Evolutionary conservation across 1,284 basidiomycete species (phyloP).

Genomic region (Volvariella surrecta): DNA sequence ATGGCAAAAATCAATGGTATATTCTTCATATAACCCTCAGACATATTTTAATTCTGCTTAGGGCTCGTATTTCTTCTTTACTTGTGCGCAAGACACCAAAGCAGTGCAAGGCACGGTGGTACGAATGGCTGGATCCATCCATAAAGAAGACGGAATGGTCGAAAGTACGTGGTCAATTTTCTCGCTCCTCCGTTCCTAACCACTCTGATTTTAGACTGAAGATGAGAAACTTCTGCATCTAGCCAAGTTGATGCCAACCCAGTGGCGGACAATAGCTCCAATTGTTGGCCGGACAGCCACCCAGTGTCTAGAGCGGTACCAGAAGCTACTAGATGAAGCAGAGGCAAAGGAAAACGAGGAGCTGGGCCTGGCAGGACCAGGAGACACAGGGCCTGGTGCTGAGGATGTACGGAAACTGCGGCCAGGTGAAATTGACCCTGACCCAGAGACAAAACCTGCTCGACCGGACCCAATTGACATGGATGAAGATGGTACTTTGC

Average conservation of each 20-base stretch:
- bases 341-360: constrained; percentile 94
- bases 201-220: constrained; percentile 54
- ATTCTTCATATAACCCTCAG: constrained; percentile 13
- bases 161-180: constrained; percentile 51
- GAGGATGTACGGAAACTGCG: constrained; percentile 87
- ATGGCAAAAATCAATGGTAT: constrained; percentile 93
- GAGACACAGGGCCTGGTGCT: constrained; percentile 77
- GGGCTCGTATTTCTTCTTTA: constrained; percentile 97
- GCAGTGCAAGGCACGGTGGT: constrained; percentile 99
- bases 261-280: constrained; percentile 99
- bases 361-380: constrained; percentile 80
- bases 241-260: constrained; percentile 98
- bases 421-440: constrained; percentile 97
- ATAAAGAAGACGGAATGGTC: constrained; percentile 99
- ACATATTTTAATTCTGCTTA: constrained; percentile 19
- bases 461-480: constrained; percentile 99
- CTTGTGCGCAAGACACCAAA: constrained; percentile 98
- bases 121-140: constrained; percentile 99
- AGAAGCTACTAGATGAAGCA: constrained; percentile 95
- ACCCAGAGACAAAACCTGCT: constrained; percentile 97
- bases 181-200: constrained; percentile 3
- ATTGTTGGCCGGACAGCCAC: constrained; percentile 99
- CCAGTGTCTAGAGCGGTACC: constrained; percentile 97
- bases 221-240: constrained; percentile 98
- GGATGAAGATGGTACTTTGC: constrained; percentile 87